Conservation (phyloP, 2,329 filamentous ascomycete genomes). For the Penicillium sp. region DNA sequence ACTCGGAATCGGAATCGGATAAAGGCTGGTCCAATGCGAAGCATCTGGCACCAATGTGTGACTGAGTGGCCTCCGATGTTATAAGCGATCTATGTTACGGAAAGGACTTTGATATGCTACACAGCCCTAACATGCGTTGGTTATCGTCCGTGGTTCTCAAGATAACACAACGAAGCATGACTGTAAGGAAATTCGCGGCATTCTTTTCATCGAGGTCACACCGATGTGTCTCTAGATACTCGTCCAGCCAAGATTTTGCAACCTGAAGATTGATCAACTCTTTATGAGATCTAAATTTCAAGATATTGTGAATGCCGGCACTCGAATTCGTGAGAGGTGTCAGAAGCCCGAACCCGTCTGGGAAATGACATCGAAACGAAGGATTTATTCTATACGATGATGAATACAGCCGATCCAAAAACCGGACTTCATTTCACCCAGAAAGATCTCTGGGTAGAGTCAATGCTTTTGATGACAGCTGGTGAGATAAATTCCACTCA, state of each 20-base stretch:
- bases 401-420: slow-evolving; percentile 12
- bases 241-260: slow-evolving; percentile 8
- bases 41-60: slow-evolving; percentile 29
- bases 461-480: slow-evolving; percentile 7
- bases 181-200: background rate
- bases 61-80: slow-evolving; percentile 38
- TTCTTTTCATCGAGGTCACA: background rate
- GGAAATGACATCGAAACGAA: slow-evolving; percentile 13
- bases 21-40: slow-evolving; percentile 4
- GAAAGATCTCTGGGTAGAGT: slow-evolving; percentile 14
- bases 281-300: slow-evolving; percentile 8
- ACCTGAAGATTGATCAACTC: slow-evolving; percentile 9
- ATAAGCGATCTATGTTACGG: slow-evolving; percentile 40
- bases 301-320: slow-evolving; percentile 10
- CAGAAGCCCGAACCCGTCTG: slow-evolving; percentile 3
- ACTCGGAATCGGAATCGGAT: background rate
- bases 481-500: background rate
- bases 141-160: slow-evolving; percentile 11
- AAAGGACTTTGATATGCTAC: slow-evolving; percentile 38
- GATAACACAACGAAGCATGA: slow-evolving; percentile 7
- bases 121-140: slow-evolving; percentile 33
- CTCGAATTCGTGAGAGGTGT: slow-evolving; percentile 2
- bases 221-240: slow-evolving; percentile 1
- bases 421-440: slow-evolving; percentile 3
- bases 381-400: slow-evolving; percentile 14